These are phyloP conservation scores for Flaveria ramosissima DNA, from an alignment of 129 eudicot genomes.

Conservation along the genomic window DNA sequence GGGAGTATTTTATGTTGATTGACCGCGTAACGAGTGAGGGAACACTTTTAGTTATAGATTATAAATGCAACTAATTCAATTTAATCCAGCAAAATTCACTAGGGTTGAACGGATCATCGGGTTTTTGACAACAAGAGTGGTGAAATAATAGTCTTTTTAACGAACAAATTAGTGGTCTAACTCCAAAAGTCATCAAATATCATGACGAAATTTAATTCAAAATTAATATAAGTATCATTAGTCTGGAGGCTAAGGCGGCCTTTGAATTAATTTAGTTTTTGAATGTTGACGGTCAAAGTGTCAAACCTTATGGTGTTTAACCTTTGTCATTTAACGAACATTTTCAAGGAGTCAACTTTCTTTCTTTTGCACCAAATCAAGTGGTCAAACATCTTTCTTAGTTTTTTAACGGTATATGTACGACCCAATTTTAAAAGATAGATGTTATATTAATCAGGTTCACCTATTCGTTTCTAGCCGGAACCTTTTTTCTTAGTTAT, in stretches of 20 bases:
- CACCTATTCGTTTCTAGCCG: too few relatives aligned
- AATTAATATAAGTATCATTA: background rate
- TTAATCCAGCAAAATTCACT: too few relatives aligned
- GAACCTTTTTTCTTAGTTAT: background rate
- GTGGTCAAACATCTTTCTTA: background rate
- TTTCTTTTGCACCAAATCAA: slow-evolving; percentile 5
- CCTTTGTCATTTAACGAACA: background rate
- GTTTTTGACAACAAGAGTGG: too few relatives aligned
- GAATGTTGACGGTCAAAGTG: slow-evolving; percentile 19
- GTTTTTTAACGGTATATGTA: too few relatives aligned
- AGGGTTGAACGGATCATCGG: too few relatives aligned
- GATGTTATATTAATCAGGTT: too few relatives aligned
- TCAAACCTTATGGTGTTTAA: background rate
- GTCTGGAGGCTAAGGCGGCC: slow-evolving; percentile 27
- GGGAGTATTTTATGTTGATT: too few relatives aligned
- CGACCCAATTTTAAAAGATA: too few relatives aligned
- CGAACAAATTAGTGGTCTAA: background rate
- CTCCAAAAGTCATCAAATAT: background rate
- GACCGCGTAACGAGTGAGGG: too few relatives aligned
- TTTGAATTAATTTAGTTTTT: slow-evolving; percentile 27
- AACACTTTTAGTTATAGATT: too few relatives aligned
- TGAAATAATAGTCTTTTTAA: background rate
- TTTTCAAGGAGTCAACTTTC: slow-evolving; percentile 11
- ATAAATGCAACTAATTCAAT: too few relatives aligned
- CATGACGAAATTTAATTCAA: background rate